phyloP scores from a whole-genome alignment of 2,329 filamentous ascomycete genomes.

The Eutypa lata region DNA sequence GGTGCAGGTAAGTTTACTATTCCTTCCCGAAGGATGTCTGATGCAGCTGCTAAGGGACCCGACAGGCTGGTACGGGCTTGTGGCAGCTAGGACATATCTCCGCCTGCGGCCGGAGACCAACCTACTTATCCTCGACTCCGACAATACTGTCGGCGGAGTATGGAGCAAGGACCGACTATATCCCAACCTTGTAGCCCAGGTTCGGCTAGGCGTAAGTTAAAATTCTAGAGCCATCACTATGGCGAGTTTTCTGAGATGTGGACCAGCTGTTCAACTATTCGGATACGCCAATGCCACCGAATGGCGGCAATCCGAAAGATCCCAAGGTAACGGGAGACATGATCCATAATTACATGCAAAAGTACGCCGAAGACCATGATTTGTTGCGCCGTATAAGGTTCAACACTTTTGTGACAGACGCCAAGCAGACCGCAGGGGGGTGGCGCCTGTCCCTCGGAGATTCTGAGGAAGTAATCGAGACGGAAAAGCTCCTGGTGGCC shows the following conservation, averaged over 20 bases:
- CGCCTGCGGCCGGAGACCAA: slow-evolving; percentile 17
- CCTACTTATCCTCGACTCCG: slow-evolving; percentile 20
- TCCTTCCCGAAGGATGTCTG: background rate
- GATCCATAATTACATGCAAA: slow-evolving; percentile 23
- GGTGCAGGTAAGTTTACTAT: slow-evolving; percentile 17
- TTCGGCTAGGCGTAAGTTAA: slow-evolving; percentile 17
- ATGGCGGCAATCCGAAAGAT: slow-evolving; percentile 16
- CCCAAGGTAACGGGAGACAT: slow-evolving; percentile 23
- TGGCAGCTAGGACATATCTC: slow-evolving; percentile 19
- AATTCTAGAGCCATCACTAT: background rate
- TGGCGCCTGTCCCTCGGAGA: slow-evolving; percentile 15
- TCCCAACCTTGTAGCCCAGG: slow-evolving; percentile 21
- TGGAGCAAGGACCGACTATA: slow-evolving; percentile 24
- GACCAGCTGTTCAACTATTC: slow-evolving; percentile 21
- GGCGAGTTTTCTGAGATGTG: background rate
- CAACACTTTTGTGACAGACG: slow-evolving; percentile 19
- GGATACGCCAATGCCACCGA: slow-evolving; percentile 19
- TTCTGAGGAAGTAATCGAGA: slow-evolving; percentile 11
- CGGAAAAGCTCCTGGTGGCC: slow-evolving; percentile 29
- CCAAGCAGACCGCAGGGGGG: slow-evolving; percentile 10
- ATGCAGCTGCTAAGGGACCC: background rate
- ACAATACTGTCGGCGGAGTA: slow-evolving; percentile 19
- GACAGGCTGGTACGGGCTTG: slow-evolving; percentile 21
- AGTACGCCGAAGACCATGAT: slow-evolving; percentile 23
- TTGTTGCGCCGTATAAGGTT: slow-evolving; percentile 22